Evolutionary conservation across 2,329 filamentous ascomycete genomes (phyloP).

Genomic region (Dichotomopilus funicola): DNA sequence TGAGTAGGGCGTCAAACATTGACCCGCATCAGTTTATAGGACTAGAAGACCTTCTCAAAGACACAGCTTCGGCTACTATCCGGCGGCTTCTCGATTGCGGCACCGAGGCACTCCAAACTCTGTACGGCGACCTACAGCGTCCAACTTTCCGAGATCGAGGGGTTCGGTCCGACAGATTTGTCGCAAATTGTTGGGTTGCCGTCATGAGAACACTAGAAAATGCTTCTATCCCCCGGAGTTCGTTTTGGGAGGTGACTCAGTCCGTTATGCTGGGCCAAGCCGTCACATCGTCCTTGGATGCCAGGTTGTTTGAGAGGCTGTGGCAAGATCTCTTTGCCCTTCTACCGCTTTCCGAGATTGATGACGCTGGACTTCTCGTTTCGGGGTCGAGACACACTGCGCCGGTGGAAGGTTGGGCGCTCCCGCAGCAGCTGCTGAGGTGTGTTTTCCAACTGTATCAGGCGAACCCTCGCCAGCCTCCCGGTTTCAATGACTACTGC

Average conservation of each 20-base stretch:
- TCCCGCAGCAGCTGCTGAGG: slow-evolving; percentile 52
- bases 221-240: slow-evolving; percentile 43
- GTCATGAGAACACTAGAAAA: slow-evolving; percentile 48
- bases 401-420: slow-evolving; percentile 51
- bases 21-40: slow-evolving; percentile 33
- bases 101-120: slow-evolving; percentile 35
- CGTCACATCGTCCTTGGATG: slow-evolving; percentile 35
- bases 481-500: slow-evolving; percentile 61
- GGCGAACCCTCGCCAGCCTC: slow-evolving; percentile 46
- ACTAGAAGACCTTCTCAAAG: slow-evolving; percentile 44
- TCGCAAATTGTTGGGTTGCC: slow-evolving; percentile 51
- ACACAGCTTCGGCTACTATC: slow-evolving; percentile 34
- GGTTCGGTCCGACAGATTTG: slow-evolving; percentile 40
- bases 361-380: slow-evolving; percentile 45
- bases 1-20: slow-evolving; percentile 36
- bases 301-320: slow-evolving; percentile 44
- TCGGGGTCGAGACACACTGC: slow-evolving; percentile 32
- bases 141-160: slow-evolving; percentile 43
- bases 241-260: slow-evolving; percentile 56
- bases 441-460: slow-evolving; percentile 54
- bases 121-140: slow-evolving; percentile 45
- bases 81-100: slow-evolving; percentile 38
- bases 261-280: slow-evolving; percentile 34
- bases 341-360: slow-evolving; percentile 55
- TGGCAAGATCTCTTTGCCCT: slow-evolving; percentile 57